Conservation (phyloP, 1,284 basidiomycete genomes). For the Anthracocystis walkeri region DNA sequence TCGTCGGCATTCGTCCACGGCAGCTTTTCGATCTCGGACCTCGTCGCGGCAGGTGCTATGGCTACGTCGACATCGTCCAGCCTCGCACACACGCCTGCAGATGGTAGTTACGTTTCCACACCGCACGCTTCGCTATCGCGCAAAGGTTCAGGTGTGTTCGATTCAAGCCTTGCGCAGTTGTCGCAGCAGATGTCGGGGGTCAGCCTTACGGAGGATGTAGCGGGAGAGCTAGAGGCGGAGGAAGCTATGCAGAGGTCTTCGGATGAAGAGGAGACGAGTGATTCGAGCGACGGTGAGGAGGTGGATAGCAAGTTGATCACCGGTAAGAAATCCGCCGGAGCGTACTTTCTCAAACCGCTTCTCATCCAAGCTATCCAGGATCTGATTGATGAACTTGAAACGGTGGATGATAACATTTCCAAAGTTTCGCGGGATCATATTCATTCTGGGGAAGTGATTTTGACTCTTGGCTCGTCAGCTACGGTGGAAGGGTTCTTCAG, state of each 20-base stretch:
- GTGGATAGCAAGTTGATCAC: constrained; percentile 26
- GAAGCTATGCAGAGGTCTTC: constrained; percentile 15
- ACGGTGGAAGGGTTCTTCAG: constrained; percentile 96
- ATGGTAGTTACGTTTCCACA: constrained; percentile 36
- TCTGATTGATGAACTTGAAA: constrained; percentile 93
- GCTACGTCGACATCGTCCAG: constrained; percentile 24
- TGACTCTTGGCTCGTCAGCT: constrained; percentile 86
- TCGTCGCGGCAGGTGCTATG: constrained; percentile 60
- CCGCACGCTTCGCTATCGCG: constrained; percentile 40
- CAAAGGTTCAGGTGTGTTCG: constrained; percentile 43
- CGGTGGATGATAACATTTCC: constrained; percentile 92
- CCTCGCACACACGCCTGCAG: constrained; percentile 33
- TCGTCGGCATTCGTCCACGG: constrained; percentile 45
- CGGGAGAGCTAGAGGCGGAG: constrained; percentile 44
- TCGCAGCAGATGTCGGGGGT: constrained; percentile 21
- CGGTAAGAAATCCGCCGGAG: constrained; percentile 31
- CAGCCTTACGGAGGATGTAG: constrained; percentile 33
- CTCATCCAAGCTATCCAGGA: constrained; percentile 73
- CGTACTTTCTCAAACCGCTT: constrained; percentile 69
- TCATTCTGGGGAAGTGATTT: constrained; percentile 94
- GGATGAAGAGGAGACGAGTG: constrained; percentile 8
- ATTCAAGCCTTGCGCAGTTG: constrained; percentile 23
- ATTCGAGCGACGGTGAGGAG: constrained; percentile 19
- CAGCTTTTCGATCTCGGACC: constrained; percentile 64
- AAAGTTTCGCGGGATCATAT: constrained; percentile 96